A percentile compares a stretch with the other conserved stretches of the same genome.
phyloP scores from a whole-genome alignment of 2,329 filamentous ascomycete genomes.

The Pestalotiopsis sp. region DNA sequence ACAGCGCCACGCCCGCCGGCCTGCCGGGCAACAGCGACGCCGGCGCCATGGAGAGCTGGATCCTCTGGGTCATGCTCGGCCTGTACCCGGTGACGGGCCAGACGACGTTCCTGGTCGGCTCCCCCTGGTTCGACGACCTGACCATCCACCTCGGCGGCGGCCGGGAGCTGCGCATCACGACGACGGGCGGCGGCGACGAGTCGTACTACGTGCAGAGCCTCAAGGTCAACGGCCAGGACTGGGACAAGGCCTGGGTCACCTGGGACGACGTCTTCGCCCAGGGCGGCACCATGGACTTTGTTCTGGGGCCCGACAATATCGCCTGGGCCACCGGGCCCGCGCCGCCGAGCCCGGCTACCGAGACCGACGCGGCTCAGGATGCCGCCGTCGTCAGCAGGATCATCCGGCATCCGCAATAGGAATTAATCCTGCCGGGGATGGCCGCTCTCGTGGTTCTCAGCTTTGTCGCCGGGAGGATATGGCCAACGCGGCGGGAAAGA shows the following conservation, averaged over 20 bases:
- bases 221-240: constrained; percentile 64
- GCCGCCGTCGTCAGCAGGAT: not conserved
- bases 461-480: not conserved
- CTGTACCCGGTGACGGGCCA: constrained; percentile 71
- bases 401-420: not conserved
- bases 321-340: constrained; percentile 62
- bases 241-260: constrained; percentile 66
- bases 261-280: constrained; percentile 69
- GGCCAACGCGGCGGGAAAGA: not conserved
- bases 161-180: constrained; percentile 57
- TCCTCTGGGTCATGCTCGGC: constrained; percentile 71
- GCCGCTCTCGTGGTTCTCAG: not conserved
- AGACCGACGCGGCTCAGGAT: not conserved
- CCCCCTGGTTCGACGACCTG: constrained; percentile 64
- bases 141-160: constrained; percentile 59
- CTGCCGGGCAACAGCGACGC: constrained; percentile 73
- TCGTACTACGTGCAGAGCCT: constrained; percentile 67
- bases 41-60: constrained; percentile 73
- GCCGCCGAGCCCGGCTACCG: constrained; percentile 62
- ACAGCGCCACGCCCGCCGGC: constrained; percentile 55
- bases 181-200: constrained; percentile 50
- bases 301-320: constrained; percentile 54
- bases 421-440: not conserved
- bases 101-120: constrained; percentile 67
- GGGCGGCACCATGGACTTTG: constrained; percentile 66